These are phyloP conservation scores for Aphanomyces astaci DNA, from an alignment of 352 stramenopile genomes.

Conservation along the genomic window DNA sequence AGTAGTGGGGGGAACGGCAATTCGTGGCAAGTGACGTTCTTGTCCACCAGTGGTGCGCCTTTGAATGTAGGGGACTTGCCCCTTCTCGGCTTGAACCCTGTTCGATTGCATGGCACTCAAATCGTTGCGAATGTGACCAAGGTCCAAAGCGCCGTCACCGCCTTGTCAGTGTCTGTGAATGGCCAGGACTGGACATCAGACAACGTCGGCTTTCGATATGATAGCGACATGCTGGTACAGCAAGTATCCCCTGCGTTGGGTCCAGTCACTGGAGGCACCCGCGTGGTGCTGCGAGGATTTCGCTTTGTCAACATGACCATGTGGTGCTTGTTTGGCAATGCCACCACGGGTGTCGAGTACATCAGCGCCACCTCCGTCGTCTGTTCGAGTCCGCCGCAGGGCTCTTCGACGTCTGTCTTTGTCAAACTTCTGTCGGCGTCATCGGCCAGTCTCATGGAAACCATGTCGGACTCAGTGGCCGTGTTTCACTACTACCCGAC, in stretches of 20 bases:
- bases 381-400: background rate
- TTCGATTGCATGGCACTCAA: slow-evolving; percentile 25
- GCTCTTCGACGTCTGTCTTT: background rate
- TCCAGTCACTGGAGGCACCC: slow-evolving; percentile 29
- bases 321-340: slow-evolving; percentile 6
- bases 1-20: background rate
- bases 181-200: slow-evolving; percentile 25
- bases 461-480: background rate
- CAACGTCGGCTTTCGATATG: slow-evolving; percentile 28
- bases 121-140: slow-evolving; percentile 11
- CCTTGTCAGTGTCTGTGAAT: slow-evolving; percentile 29
- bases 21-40: slow-evolving; percentile 10
- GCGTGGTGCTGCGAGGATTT: slow-evolving; percentile 24
- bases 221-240: slow-evolving; percentile 26
- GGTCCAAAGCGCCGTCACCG: slow-evolving; percentile 1
- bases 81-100: slow-evolving; percentile 25
- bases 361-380: slow-evolving; percentile 2
- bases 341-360: background rate
- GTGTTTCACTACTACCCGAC: slow-evolving; percentile 9
- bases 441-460: slow-evolving; percentile 13
- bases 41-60: background rate
- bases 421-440: slow-evolving; percentile 14
- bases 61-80: slow-evolving; percentile 28
- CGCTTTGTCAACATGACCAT: slow-evolving; percentile 18
- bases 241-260: slow-evolving; percentile 24